A percentile compares a stretch with the other conserved stretches of the same genome.
phyloP scores from a whole-genome alignment of 1,284 basidiomycete species.

The Moesziomyces antarcticus region DNA sequence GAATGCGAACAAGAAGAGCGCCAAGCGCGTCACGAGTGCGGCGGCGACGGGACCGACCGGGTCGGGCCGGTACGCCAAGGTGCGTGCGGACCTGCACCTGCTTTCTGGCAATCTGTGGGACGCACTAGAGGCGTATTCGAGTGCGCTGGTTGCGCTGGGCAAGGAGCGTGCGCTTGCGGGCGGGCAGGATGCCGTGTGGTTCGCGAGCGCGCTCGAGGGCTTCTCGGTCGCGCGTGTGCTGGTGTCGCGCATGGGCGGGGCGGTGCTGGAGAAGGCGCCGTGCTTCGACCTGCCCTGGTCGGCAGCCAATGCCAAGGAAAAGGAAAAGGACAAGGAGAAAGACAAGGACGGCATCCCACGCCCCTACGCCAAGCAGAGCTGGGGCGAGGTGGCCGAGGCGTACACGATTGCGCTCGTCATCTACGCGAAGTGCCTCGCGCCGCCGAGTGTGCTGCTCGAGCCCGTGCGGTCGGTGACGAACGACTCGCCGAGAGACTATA shows the following conservation, averaged over 20 bases:
- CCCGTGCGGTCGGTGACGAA: constrained; percentile 54
- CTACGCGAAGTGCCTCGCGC: constrained; percentile 65
- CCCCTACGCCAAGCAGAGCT: constrained; percentile 50
- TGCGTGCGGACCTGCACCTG: constrained; percentile 59
- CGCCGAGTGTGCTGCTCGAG: constrained; percentile 57
- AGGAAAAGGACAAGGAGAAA: constrained; percentile 54
- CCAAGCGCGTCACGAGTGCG: constrained; percentile 25
- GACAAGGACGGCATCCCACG: constrained; percentile 50
- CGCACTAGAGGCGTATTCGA: constrained; percentile 58
- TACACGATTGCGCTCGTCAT: constrained; percentile 62
- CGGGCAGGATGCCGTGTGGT: constrained; percentile 67
- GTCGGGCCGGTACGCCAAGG: constrained; percentile 56
- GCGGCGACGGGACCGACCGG: constrained; percentile 46
- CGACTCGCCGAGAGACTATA: constrained; percentile 65
- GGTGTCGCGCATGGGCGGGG: constrained; percentile 59
- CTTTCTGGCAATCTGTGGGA: constrained; percentile 63
- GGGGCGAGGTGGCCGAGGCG: constrained; percentile 65
- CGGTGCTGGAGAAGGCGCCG: constrained; percentile 58
- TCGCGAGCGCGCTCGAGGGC: constrained; percentile 64
- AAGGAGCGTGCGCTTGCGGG: constrained; percentile 66
- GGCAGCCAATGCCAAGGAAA: constrained; percentile 39
- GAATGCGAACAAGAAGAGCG: constrained; percentile 37
- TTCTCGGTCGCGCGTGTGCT: constrained; percentile 62
- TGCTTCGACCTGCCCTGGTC: constrained; percentile 47
- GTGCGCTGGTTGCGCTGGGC: constrained; percentile 42